A percentile compares a stretch with the other conserved stretches of the same genome.
Evolutionary conservation across 371 early-diverging fungal species (phyloP).

Genomic region (Cokeromyces recurvatus): DNA sequence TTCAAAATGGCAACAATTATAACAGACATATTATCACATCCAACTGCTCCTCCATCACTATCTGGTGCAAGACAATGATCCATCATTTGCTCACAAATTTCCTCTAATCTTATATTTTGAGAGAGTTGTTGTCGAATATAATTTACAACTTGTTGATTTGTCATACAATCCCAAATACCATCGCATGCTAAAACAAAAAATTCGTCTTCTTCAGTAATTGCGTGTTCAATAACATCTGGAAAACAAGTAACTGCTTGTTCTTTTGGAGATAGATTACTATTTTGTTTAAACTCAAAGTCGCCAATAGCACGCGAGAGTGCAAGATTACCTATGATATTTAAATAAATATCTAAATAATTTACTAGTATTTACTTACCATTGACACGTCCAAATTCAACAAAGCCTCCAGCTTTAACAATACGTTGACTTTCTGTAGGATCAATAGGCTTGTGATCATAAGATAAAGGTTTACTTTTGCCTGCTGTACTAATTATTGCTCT

Average conservation of each 20-base stretch:
- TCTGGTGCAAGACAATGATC: constrained; percentile 87
- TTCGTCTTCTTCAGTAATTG: constrained; percentile 72
- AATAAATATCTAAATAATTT: background rate
- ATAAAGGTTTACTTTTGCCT: constrained; percentile 77
- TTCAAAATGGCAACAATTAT: constrained; percentile 86
- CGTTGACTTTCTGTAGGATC: constrained; percentile 77
- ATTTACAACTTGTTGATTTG: constrained; percentile 82
- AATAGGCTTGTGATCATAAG: constrained; percentile 92
- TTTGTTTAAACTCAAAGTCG: constrained; percentile 97
- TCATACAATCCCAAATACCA: constrained; percentile 98
- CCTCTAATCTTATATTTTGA: constrained; percentile 47
- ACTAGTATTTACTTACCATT: constrained; percentile 82
- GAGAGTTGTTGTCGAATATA: constrained; percentile 70
- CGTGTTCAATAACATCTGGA: constrained; percentile 76
- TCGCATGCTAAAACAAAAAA: constrained; percentile 96
- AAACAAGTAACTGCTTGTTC: constrained; percentile 89
- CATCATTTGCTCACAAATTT: constrained; percentile 85
- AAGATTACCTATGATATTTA: constrained; percentile 61
- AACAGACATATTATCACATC: constrained; percentile 98
- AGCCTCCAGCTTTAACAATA: constrained; percentile 89
- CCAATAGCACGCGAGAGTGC: constrained; percentile 96
- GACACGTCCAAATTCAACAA: constrained; percentile 95
- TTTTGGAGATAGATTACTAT: constrained; percentile 66
- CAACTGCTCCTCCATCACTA: constrained; percentile 82
- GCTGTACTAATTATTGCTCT: constrained; percentile 76